These are phyloP conservation scores for Polychaeton citri DNA, from an alignment of 2,329 filamentous ascomycete genomes.

Conservation along the genomic window DNA sequence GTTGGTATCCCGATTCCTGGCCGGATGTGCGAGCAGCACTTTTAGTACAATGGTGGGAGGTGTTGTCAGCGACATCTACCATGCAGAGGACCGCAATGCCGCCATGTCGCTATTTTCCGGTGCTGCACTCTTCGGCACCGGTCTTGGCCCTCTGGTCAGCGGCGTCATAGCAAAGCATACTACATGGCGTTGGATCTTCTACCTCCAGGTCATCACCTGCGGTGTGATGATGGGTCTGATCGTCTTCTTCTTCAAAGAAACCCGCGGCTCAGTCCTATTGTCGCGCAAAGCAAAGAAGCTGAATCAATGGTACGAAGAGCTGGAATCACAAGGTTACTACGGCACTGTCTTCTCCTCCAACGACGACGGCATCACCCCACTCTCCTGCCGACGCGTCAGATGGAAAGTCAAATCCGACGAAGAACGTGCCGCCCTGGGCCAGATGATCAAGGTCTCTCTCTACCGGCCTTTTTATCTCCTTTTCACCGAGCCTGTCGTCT, in stretches of 20 bases:
- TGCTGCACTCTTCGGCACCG: constrained; percentile 63
- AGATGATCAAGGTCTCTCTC: constrained; percentile 61
- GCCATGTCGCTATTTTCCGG: constrained; percentile 87
- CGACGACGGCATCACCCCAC: constrained; percentile 10
- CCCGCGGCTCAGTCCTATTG: constrained; percentile 65
- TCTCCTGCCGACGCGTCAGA: constrained; percentile 44
- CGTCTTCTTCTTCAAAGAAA: constrained; percentile 64
- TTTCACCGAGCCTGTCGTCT: constrained; percentile 63
- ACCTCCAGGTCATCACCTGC: constrained; percentile 63
- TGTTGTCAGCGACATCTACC: constrained; percentile 76
- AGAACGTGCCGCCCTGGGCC: constrained; percentile 51
- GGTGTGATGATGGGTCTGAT: constrained; percentile 51
- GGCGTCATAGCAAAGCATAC: constrained; percentile 55
- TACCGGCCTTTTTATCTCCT: constrained; percentile 68
- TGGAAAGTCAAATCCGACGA: constrained; percentile 75
- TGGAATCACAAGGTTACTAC: constrained; percentile 52
- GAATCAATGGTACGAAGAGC: constrained; percentile 65
- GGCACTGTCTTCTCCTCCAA: constrained; percentile 36
- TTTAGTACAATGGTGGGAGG: constrained; percentile 91
- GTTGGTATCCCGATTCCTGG: constrained; percentile 60
- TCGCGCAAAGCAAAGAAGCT: constrained; percentile 58
- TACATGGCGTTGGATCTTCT: constrained; percentile 79
- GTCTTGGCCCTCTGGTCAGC: constrained; percentile 59
- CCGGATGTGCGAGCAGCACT: constrained; percentile 61
- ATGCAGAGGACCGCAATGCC: constrained; percentile 64